Base-by-base conservation (phyloP, 805 yeast genomes). In the Saccharomyces mikatae region DNA sequence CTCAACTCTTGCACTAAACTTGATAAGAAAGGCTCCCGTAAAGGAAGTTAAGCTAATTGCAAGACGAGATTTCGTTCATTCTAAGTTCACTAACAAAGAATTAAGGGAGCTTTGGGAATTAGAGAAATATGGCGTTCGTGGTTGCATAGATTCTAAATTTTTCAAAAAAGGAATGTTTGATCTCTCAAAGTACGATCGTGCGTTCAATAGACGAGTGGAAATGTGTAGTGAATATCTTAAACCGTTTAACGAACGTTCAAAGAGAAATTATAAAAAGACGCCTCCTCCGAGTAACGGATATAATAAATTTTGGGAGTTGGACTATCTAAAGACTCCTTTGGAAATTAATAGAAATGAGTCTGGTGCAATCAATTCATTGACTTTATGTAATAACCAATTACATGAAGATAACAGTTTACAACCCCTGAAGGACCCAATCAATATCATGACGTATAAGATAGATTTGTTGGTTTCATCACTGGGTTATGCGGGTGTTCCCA, bases 51-150 rank as follows among this genome's bases (percentile, higher is more conserved):
- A 79, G 49, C 80, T 94, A 22, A 84, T 87, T 49, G 99, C 91
- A 1, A 79, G 99, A 61, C 78, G 97, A 65, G 97, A 97, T 2
- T 74, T 89, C 24, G 68, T 84, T 48, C 91, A 90, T 60, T 83
- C 94, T 47, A 94, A 96, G 27, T 94, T 91, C 68, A 86, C 97
- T 2, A 92, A 88, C 60, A 92, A 90, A 66, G 99, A 94, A 69
- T 77, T 92, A 26, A 78, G 97, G 65, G 98, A 94, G 65, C 72
- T 92, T 41, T 73, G 91, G 64, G 86, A 83, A 52, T 69, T 89
- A 53, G 76, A 72, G 53, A 70, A 74, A 30, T 71, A 73, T 44
- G 82, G 83, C 0, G 80, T 86, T 54, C 65, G 69, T 10, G 82
- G 83, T 2, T 65, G 74, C 48, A 77, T 79, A 8, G 74, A 74